A percentile compares a stretch with the other conserved stretches of the same genome.
These are phyloP conservation scores for Lentinus brumalis DNA, from an alignment of 768 basidiomycete genomes.

Conservation along the genomic window DNA sequence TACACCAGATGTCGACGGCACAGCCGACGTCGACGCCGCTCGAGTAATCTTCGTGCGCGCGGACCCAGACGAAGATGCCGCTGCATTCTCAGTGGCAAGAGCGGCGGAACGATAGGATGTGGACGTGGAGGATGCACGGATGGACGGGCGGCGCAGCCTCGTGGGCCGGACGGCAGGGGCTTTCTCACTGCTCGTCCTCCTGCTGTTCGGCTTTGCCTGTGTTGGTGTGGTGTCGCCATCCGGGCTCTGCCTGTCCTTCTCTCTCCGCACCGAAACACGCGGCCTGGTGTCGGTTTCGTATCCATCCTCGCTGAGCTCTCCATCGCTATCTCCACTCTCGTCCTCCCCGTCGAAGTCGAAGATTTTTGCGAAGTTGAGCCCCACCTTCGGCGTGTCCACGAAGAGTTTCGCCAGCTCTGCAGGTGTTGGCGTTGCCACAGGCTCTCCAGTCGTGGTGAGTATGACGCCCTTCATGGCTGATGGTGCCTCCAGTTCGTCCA, in stretches of 20 bases:
- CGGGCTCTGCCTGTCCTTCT: slow-evolving; percentile 33
- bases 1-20: slow-evolving; percentile 9
- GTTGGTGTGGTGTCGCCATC: slow-evolving; percentile 25
- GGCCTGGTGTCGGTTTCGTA: slow-evolving; percentile 29
- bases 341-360: slow-evolving; percentile 59
- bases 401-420: slow-evolving; percentile 68
- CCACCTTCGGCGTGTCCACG: slow-evolving; percentile 67
- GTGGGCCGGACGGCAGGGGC: slow-evolving; percentile 24
- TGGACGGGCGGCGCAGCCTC: slow-evolving; percentile 30
- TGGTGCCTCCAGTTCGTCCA: slow-evolving; percentile 23
- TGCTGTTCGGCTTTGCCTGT: slow-evolving; percentile 6
- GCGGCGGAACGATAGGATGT: slow-evolving; percentile 10
- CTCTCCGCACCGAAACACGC: not conserved
- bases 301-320: slow-evolving; percentile 30
- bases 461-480: slow-evolving; percentile 64
- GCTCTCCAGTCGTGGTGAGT: slow-evolving; percentile 76
- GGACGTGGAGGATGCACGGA: slow-evolving; percentile 27
- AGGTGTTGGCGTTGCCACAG: slow-evolving; percentile 70
- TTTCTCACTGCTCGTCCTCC: not conserved
- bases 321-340: slow-evolving; percentile 31
- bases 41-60: slow-evolving; percentile 13
- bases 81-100: slow-evolving; percentile 3
- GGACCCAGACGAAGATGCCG: slow-evolving; percentile 13
- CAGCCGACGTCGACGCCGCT: slow-evolving; percentile 17
- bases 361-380: slow-evolving; percentile 75